Evolutionary conservation across 768 basidiomycete species (phyloP), one percentile per base, ranked within the genome.

Genomic region (Suillus occidentalis): DNA sequence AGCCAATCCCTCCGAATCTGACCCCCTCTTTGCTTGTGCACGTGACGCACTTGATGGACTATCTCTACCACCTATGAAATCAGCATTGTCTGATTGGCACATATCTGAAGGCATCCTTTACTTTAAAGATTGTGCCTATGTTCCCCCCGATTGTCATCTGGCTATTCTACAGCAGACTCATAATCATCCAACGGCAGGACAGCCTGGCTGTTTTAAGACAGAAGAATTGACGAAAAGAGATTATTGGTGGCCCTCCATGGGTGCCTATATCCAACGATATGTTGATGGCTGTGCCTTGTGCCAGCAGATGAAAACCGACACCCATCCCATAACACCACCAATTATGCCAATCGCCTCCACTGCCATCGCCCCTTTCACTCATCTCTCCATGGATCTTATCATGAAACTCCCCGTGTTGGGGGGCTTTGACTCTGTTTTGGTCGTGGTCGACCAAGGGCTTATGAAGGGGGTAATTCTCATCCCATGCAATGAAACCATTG

Each of bases 211-310:
- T 3, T 14, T 6, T 42, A 42, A 14, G 1, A 42, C 40, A 16
- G 40, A 42, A 13, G 40, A 42, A 42, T 14, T 37, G 0, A 5
- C 16, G 1, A 42, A 42, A 16, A 1, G 6, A 2, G 13, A 13
- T 13, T 14, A 16, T 1, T 67, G 65, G 62, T 66, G 65, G 50
- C 62, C 42, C 2, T 34, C 58, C 0, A 45, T 65, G 1, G 16
- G 58, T 20, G 9, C 18, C n/a, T 64, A 52, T 14, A 28, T 64
- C 9, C 4, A 6, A 0, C 31, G 37, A 0, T 63, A 57, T 16
- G n/a, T 66, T 0, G 2, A 10, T 1, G 61, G 65, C 8, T 66
- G 61, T 45, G 16, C 40, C 3, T 8, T 5, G 0, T 63, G 40
- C 4, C 40, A 42, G 4, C 40, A 42, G 14, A 42, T 42, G 40